Evolutionary conservation across 495 filamentous ascomycete genomes (phyloP), one percentile per base, ranked within the genome.

Genomic region (Podospora pseudopauciseta): DNA sequence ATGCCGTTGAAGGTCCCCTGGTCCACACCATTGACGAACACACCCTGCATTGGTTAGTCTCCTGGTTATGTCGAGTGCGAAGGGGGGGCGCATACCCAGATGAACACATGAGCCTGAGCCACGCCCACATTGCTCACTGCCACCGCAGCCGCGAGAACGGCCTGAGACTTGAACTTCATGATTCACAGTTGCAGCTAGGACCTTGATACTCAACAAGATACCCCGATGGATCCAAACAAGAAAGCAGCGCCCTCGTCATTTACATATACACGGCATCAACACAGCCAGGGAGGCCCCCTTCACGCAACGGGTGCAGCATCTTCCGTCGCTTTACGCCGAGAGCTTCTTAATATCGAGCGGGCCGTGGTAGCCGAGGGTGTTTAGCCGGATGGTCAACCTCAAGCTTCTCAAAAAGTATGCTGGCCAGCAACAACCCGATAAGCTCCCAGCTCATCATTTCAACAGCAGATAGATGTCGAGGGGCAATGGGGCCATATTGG

Each of bases 11-110:
- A 78, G 23, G 74, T 76, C 20, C 82, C 81, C 66, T 79, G 79
- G 65, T 82, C 79, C 2, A 80, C 78, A 68, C 78, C 82, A 61
- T 84, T 83, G 53, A 83, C 78, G 32, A 69, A 81, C 26, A 83
- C 75, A 67, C 73, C 73, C 78, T 80, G 5, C 34, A 7, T 61
- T 61, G 27, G 59, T 32, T 26, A 32, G 23, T 61, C 19, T 30
- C 26, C 59, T 18, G 58, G n/a, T 27, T 2, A 5, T 32, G 23
- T 11, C 15, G 2, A 28, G 7, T 5, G 59, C 11, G 7, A 19
- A 58, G 13, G 23, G 3, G 39, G 15, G 1, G 39, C 19, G 0
- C 15, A 28, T 32, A 61, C 59, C 23, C 59, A 61, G 55, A 58
- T 58, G n/a, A 58, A 58, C 4, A 58, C 55, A 58, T 58, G 55